Base-by-base conservation (phyloP, 2,329 filamentous ascomycete genomes). In the Zasmidium cellare region DNA sequence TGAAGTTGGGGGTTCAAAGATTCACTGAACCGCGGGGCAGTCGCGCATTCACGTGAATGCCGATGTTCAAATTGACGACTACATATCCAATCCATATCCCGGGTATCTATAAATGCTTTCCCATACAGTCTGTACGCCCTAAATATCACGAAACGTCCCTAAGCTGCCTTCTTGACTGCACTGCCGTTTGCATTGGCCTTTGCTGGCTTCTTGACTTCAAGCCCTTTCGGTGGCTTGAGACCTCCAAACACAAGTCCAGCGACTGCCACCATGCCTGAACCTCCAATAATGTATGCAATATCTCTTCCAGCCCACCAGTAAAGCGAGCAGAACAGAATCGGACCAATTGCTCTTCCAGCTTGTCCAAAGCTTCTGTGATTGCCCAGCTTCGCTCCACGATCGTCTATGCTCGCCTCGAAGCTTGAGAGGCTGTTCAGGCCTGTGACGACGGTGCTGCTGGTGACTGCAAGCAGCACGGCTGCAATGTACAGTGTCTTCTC, bases 221-320 rank as follows among this genome's bases (percentile, higher is more conserved):
- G 50, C 9, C 61, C 63, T 49, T 64, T 62, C 2, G 90, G 90
- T 19, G 86, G 81, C 76, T 87, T 90, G 62, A 97, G 75, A 0
- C 83, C 84, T 19, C 84, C 81, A 72, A 96, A 89, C 0, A 89
- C 91, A 22, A 91, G 75, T 11, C 80, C 81, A 46, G 84, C 82
- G 11, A 97, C 92, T 1, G 80, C 84, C 3, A 89, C 75, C 79
- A 97, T 96, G 3, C 91, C 92, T 12, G 84, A 80, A 0, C 91
- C 89, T 3, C 94, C 94, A 67, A 91, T 82, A 1, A 80, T 81
- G 74, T 97, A 99, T 1, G 94, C 94, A 11, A 87, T 82, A 71
- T 96, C 89, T 48, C 94, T 82, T 0, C 94, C 94, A 6, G 91
- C 92, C 94, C 94, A 99, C 94, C 94, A 99, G 77, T 99, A 99